Percentiles rank a stretch among this genome's conserved stretches.
phyloP scores from a whole-genome alignment of 2,329 filamentous ascomycete species.

The Tetracladium maxilliforme region DNA sequence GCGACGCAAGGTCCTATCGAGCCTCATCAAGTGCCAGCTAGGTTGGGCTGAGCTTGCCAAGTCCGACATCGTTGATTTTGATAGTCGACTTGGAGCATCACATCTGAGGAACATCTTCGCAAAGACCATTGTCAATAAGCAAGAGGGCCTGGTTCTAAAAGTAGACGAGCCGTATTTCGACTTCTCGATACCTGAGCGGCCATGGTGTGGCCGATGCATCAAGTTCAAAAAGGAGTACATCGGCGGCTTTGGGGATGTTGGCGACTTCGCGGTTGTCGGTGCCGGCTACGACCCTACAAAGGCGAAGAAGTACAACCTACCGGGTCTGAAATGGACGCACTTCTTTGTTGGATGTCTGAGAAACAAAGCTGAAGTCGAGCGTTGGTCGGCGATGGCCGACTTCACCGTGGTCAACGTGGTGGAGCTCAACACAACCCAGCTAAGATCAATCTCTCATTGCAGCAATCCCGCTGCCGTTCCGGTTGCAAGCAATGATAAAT shows the following conservation, averaged over 20 bases:
- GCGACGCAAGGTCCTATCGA: slow-evolving; percentile 35
- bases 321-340: slow-evolving; percentile 56
- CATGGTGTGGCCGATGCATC: slow-evolving; percentile 41
- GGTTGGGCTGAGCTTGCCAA: slow-evolving; percentile 55
- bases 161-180: slow-evolving; percentile 67
- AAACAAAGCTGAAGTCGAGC: slow-evolving; percentile 46
- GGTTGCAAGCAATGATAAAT: slow-evolving; percentile 22
- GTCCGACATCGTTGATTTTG: slow-evolving; percentile 54
- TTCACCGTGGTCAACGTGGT: slow-evolving; percentile 56
- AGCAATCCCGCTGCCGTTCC: slow-evolving; percentile 27
- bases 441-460: too few species aligned
- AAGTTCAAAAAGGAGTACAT: slow-evolving; percentile 87
- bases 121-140: slow-evolving; percentile 44
- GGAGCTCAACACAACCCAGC: too few species aligned
- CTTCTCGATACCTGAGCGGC: slow-evolving; percentile 19
- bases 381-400: slow-evolving; percentile 33
- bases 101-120: slow-evolving; percentile 52
- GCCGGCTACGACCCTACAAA: slow-evolving; percentile 54
- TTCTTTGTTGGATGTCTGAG: slow-evolving; percentile 67
- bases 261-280: slow-evolving; percentile 70
- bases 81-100: slow-evolving; percentile 29
- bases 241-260: slow-evolving; percentile 61
- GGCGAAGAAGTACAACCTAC: slow-evolving; percentile 37
- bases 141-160: slow-evolving; percentile 74
- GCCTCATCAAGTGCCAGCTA: slow-evolving; percentile 31